Evolutionary conservation across 306 rosid species (phyloP), one percentile per base, ranked within the genome.

Genomic region (Aeschynomene evenia): DNA sequence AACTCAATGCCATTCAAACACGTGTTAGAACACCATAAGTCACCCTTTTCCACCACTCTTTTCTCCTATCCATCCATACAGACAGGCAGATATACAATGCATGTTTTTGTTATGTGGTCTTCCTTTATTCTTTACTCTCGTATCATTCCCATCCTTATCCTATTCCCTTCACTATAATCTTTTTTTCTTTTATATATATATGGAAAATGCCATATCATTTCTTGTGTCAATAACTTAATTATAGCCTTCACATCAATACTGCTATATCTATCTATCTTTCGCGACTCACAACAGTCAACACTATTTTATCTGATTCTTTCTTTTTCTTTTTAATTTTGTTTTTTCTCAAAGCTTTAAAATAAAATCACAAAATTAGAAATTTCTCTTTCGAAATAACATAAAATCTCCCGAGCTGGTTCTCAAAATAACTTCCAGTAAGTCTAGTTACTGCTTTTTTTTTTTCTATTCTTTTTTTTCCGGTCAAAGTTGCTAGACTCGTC

Each of bases 1-100:
- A 23, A 56, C 31, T 56, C 14, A 78, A 20, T 31, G 37, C 8
- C 45, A 78, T 66, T 78, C 82, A 65, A 66, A 74, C 79, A 74
- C 73, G 79, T 74, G 73, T 74, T 43, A n/a, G 73, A 68, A 36
- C 37, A 40, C 3, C 34, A 66, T 57, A 18, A 46, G 14, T 18
- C 49, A 18, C 22, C 20, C 29, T 74, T 65, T 74, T 56, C 79
- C 60, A 45, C 79, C 79, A 74, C 73, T 46, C n/a, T 28, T 18
- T 73, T 67, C 39, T 55, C 39, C 13, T 1, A n/a, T 11, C 0
- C n/a, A n/a, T n/a, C n/a, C n/a, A n/a, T n/a, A 26, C 0, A n/a
- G 7, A 63, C 48, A 63, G 48, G n/a, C n/a, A n/a, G n/a, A n/a
- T n/a, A n/a, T n/a, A n/a, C n/a, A n/a, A n/a, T n/a, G n/a, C n/a